Evolutionary conservation across 1,139 yeast species (phyloP).

Genomic region (Schizosaccharomyces versatilis): DNA sequence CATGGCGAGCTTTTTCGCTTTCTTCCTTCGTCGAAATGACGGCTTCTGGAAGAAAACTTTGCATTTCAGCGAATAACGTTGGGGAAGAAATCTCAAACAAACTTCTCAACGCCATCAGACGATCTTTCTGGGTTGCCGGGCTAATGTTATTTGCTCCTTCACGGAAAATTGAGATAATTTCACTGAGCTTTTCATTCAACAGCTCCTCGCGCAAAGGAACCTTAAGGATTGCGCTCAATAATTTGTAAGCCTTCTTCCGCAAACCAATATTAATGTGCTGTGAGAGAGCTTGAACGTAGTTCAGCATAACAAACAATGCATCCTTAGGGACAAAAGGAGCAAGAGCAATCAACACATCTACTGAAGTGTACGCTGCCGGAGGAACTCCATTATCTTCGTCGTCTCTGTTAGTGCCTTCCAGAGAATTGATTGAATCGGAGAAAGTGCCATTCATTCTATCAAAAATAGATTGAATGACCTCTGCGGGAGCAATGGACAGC

Average conservation of each 20-base stretch:
- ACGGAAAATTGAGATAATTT: slow-evolving; percentile 39
- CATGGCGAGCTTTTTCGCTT: slow-evolving; percentile 74
- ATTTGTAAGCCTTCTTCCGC: slow-evolving; percentile 3
- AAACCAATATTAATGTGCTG: neutral
- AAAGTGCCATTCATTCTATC: slow-evolving; percentile 65
- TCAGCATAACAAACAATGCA: neutral
- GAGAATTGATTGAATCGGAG: slow-evolving; percentile 29
- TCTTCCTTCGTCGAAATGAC: slow-evolving; percentile 82
- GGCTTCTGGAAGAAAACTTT: slow-evolving; percentile 64
- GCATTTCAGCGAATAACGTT: slow-evolving; percentile 35
- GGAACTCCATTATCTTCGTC: slow-evolving; percentile 20
- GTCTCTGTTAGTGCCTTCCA: neutral
- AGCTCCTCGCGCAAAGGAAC: neutral
- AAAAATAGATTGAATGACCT: slow-evolving; percentile 53
- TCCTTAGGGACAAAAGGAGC: slow-evolving; percentile 24
- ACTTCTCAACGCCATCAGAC: slow-evolving; percentile 37
- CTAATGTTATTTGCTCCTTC: slow-evolving; percentile 45
- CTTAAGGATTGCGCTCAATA: neutral
- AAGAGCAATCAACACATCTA: slow-evolving; percentile 78
- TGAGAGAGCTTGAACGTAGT: neutral
- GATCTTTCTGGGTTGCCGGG: slow-evolving; percentile 40
- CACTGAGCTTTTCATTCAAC: slow-evolving; percentile 28
- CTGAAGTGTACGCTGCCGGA: slow-evolving; percentile 56
- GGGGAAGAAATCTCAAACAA: slow-evolving; percentile 17
- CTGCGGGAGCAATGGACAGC: slow-evolving; percentile 43